Percentiles rank a stretch among this genome's conserved stretches.
Evolutionary conservation across 768 basidiomycete genomes (phyloP).

Genomic region (Phaffia australis): DNA sequence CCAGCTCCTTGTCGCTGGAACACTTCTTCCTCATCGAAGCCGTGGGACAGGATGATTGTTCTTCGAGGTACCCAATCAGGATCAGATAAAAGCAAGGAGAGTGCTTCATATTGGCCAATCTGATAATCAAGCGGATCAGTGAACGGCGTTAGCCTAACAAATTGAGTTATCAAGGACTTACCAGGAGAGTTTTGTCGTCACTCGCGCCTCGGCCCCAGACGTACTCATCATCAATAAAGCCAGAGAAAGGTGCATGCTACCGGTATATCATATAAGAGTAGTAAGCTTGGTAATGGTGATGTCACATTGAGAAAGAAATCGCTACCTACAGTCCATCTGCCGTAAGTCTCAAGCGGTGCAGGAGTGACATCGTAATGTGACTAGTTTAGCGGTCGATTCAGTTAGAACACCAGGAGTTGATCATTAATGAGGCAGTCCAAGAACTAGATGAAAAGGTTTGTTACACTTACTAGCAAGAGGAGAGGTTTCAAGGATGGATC

Average conservation of each 20-base stretch:
- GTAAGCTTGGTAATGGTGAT: too few species aligned
- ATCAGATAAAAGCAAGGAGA: conserved; percentile 34
- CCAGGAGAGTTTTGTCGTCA: conserved; percentile 36
- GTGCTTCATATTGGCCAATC: conserved; percentile 29
- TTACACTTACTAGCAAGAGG: conserved; percentile 14
- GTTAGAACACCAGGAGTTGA: background rate
- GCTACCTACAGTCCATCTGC: conserved; percentile 32
- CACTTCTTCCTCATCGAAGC: conserved; percentile 37
- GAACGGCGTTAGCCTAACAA: conserved; percentile 10
- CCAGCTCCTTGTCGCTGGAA: conserved; percentile 34
- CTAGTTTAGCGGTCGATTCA: background rate
- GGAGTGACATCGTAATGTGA: conserved; percentile 37
- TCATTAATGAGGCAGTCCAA: too few species aligned
- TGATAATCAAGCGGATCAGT: background rate
- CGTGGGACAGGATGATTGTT: conserved; percentile 34
- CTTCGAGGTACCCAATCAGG: conserved; percentile 29
- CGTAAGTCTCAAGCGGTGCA: conserved; percentile 32
- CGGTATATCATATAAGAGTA: too few species aligned
- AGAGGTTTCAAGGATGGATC: conserved; percentile 24
- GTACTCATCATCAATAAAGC: conserved; percentile 31
- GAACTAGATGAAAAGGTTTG: too few species aligned
- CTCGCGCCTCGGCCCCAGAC: conserved; percentile 35
- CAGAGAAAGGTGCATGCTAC: conserved; percentile 31
- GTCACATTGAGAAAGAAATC: too few species aligned
- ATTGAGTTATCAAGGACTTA: conserved; percentile 30